These are phyloP conservation scores for Lippia alba DNA, from an alignment of 305 asterid species.

Conservation along the genomic window DNA sequence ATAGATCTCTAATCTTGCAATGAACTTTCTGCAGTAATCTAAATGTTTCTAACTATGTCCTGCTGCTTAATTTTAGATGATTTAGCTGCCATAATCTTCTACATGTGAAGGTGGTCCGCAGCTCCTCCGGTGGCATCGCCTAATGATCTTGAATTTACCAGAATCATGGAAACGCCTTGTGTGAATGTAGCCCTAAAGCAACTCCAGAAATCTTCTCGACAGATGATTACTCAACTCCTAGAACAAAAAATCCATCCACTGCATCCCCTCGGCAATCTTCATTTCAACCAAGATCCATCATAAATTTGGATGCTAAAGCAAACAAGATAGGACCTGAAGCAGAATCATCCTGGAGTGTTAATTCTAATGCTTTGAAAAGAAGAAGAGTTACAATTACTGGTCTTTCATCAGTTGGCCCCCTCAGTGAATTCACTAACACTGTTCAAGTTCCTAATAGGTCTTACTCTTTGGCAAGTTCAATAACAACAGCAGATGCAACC, in stretches of 20 bases:
- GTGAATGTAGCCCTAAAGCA: slow-evolving; percentile 36
- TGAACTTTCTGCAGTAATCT: not conserved
- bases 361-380: slow-evolving; percentile 66
- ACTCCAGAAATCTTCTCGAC: slow-evolving; percentile 48
- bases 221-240: slow-evolving; percentile 50
- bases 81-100: slow-evolving; percentile 24
- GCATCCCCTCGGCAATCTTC: slow-evolving; percentile 47
- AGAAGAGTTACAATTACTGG: slow-evolving; percentile 57
- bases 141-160: slow-evolving; percentile 57
- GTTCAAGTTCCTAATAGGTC: slow-evolving; percentile 47
- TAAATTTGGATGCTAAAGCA: slow-evolving; percentile 37
- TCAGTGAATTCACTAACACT: slow-evolving; percentile 48
- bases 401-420: slow-evolving; percentile 49
- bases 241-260: slow-evolving; percentile 37
- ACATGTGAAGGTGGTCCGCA: slow-evolving; percentile 55
- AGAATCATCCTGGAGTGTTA: slow-evolving; percentile 76
- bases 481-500: slow-evolving; percentile 41
- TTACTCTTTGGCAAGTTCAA: slow-evolving; percentile 56
- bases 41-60: slow-evolving; percentile 17
- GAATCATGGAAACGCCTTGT: slow-evolving; percentile 73
- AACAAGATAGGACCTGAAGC: slow-evolving; percentile 47
- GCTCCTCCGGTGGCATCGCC: slow-evolving; percentile 39
- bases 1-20: not conserved
- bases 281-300: slow-evolving; percentile 42
- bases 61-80: slow-evolving; percentile 17